These are phyloP conservation scores for Diutina sp. DNA, from an alignment of 1,139 yeast genomes.

Conservation along the genomic window DNA sequence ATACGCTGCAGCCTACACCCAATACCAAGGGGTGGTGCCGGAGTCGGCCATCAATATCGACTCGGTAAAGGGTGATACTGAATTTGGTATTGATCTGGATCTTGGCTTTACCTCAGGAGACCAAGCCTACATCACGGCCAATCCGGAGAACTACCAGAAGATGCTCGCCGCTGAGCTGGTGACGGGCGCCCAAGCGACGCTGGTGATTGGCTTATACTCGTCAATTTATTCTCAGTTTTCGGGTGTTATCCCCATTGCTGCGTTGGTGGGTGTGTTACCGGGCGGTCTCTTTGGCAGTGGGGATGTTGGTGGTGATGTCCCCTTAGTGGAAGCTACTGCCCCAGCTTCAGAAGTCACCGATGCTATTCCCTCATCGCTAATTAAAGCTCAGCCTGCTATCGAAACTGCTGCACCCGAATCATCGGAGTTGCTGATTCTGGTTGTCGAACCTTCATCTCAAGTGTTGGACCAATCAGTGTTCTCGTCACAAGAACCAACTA, in stretches of 20 bases:
- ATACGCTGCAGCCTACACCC: not conserved
- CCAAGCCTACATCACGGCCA: not conserved
- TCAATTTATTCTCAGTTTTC: not conserved
- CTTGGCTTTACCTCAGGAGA: not conserved
- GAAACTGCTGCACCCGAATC: not conserved
- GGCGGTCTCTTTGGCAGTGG: not conserved
- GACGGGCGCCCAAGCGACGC: not conserved
- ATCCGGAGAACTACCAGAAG: not conserved
- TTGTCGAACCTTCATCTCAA: not conserved
- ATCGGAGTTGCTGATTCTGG: not conserved
- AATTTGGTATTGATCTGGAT: not conserved
- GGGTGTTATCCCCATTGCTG: not conserved
- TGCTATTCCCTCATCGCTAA: not conserved
- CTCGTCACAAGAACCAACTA: too few species aligned
- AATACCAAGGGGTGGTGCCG: not conserved
- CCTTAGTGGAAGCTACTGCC: not conserved
- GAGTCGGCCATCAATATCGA: not conserved
- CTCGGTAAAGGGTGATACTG: not conserved
- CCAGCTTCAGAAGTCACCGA: not conserved
- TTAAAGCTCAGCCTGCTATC: not conserved
- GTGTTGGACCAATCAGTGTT: not conserved
- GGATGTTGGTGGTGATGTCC: not conserved
- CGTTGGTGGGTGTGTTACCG: not conserved
- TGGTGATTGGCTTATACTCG: not conserved
- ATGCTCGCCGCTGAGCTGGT: not conserved